Conservation (phyloP, 106 monocot species). For the Posidonia australis region DNA sequence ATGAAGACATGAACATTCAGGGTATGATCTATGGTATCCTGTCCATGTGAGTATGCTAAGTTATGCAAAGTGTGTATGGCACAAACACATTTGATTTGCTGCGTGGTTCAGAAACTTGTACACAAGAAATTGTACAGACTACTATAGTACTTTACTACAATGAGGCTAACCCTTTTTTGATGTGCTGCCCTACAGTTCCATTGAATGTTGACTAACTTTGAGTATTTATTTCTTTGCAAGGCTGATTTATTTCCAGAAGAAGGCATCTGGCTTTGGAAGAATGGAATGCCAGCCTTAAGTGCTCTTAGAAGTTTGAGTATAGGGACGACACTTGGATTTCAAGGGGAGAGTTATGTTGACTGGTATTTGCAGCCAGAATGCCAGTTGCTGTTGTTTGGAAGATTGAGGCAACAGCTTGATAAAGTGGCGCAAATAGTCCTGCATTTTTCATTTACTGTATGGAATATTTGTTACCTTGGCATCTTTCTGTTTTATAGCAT, state of each 20-base stretch:
- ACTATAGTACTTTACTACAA: too few relatives aligned
- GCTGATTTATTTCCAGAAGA: slow-evolving; percentile 87
- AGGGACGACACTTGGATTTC: slow-evolving; percentile 62
- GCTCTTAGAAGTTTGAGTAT: slow-evolving; percentile 62
- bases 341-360: slow-evolving; percentile 46
- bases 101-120: too few relatives aligned
- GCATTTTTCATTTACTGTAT: slow-evolving; percentile 73
- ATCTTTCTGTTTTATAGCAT: background rate
- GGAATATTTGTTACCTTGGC: slow-evolving; percentile 6
- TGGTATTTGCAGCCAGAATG: slow-evolving; percentile 71
- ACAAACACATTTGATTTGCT: too few relatives aligned
- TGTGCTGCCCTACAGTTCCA: too few relatives aligned
- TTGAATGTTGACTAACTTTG: background rate
- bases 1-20: too few relatives aligned
- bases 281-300: slow-evolving; percentile 70
- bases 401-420: slow-evolving; percentile 59
- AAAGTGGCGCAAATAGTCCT: slow-evolving; percentile 62
- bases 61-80: too few relatives aligned
- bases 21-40: too few relatives aligned
- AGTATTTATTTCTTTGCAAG: slow-evolving; percentile 20
- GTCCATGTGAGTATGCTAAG: too few relatives aligned
- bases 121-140: too few relatives aligned
- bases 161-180: too few relatives aligned
- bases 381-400: slow-evolving; percentile 38
- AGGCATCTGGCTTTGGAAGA: slow-evolving; percentile 88